phyloP scores from a whole-genome alignment of 2,329 filamentous ascomycete genomes.

The Sporothrix phasma region DNA sequence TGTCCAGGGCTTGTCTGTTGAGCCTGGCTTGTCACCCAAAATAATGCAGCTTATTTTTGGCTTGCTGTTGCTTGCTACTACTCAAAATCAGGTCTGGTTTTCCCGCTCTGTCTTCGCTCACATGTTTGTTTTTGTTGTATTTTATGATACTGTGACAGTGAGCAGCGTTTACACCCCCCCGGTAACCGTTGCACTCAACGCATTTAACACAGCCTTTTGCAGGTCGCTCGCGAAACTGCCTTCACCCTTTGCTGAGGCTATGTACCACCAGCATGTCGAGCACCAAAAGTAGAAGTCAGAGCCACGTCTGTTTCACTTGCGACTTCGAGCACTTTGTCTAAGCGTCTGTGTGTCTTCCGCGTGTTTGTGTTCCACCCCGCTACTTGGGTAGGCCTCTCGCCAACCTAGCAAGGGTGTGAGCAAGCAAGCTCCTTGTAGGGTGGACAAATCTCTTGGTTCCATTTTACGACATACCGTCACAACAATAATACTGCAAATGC shows the following conservation, averaged over 20 bases:
- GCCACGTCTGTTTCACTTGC: slow-evolving; percentile 15
- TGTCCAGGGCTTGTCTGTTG: neutral
- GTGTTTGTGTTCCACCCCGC: slow-evolving; percentile 10
- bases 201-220: neutral
- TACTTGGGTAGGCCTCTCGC: neutral
- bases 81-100: neutral
- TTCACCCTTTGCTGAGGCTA: neutral
- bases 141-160: no score
- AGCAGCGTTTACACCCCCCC: no score
- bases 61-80: neutral
- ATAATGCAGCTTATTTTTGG: neutral
- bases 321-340: slow-evolving; percentile 7
- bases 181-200: no score
- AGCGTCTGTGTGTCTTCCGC: slow-evolving; percentile 16
- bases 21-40: neutral
- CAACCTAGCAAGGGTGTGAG: neutral
- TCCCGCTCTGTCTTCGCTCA: neutral
- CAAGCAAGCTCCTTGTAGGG: neutral
- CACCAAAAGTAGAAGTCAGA: slow-evolving; percentile 6
- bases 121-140: no score
- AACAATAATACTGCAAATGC: neutral
- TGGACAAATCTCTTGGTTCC: neutral
- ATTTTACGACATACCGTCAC: neutral
- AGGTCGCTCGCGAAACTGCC: neutral
- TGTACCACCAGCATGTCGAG: neutral